Percentiles rank a stretch among this genome's conserved stretches.
phyloP scores from a whole-genome alignment of 2,329 filamentous ascomycete species.

The Ophiostoma triangulosporum region DNA sequence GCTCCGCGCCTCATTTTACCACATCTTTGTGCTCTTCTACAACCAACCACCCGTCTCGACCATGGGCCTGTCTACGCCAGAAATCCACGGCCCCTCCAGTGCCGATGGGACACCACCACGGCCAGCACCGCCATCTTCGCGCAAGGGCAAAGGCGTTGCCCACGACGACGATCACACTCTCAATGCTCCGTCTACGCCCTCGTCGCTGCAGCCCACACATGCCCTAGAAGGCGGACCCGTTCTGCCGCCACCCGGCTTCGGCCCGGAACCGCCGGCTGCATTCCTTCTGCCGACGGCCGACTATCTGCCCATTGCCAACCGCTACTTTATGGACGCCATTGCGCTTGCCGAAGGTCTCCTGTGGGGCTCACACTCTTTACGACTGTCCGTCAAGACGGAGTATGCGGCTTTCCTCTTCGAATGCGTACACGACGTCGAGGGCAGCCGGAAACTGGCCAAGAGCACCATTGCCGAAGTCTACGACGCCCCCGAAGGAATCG shows the following conservation, averaged over 20 bases:
- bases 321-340: slow-evolving; percentile 68
- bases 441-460: slow-evolving; percentile 63
- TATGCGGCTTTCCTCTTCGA: slow-evolving; percentile 90
- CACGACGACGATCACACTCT: slow-evolving; percentile 24
- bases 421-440: slow-evolving; percentile 70
- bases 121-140: slow-evolving; percentile 12
- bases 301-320: slow-evolving; percentile 70
- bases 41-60: slow-evolving; percentile 69
- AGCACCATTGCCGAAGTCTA: slow-evolving; percentile 83
- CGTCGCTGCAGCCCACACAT: slow-evolving; percentile 35
- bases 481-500: slow-evolving; percentile 79
- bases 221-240: slow-evolving; percentile 46
- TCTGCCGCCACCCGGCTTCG: slow-evolving; percentile 41
- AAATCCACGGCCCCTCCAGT: slow-evolving; percentile 24
- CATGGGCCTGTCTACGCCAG: slow-evolving; percentile 39
- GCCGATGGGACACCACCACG: slow-evolving; percentile 22
- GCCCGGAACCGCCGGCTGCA: slow-evolving; percentile 39
- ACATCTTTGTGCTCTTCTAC: slow-evolving; percentile 93
- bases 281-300: slow-evolving; percentile 70
- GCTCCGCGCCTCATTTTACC: slow-evolving; percentile 84
- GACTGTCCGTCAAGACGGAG: slow-evolving; percentile 81
- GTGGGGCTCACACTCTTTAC: slow-evolving; percentile 78
- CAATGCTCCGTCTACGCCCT: slow-evolving; percentile 24
- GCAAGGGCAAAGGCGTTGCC: slow-evolving; percentile 38
- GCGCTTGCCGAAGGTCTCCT: slow-evolving; percentile 61